Evolutionary conservation across 2,329 filamentous ascomycete species (phyloP), one percentile per base, ranked within the genome.

Genomic region (Aureobasidium sp.): DNA sequence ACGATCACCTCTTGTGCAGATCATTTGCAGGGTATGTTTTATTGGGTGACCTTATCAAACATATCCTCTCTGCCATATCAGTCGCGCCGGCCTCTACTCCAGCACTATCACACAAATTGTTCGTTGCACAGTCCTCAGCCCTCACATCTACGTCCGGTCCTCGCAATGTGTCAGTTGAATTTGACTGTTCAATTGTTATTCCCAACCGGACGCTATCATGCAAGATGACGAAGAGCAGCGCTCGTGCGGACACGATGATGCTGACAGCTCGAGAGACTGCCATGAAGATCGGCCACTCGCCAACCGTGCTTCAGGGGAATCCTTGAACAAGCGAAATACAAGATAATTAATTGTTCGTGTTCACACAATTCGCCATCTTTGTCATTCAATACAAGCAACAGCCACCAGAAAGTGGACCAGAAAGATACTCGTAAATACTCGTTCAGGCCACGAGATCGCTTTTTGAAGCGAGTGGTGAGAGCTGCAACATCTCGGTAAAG

Each of bases 211-310:
- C 53, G 17, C 35, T 44, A n/a, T 31, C 50, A 54, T 54, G 50
- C 50, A 54, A 31, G 50, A 54, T 54, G 50, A 54, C 50, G 50
- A 12, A 54, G 12, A 29, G 11, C 29, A 50, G 17, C 49, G 49
- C 49, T 33, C 19, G 49, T 50, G 47, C 47, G 14, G 50, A 54
- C 50, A 54, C 24, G 50, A 54, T 54, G 50, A 54, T 54, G 50
- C 50, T 54, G 37, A 54, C 35, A 53, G 35, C 50, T 40, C 40
- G 37, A 8, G 29, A 54, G 15, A 54, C 19, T 42, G 35, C 31
- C 22, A 22, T 39, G n/a, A 37, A 52, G 49, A 52, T 52, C 49
- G 33, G 14, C 19, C 12, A 52, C 33, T 39, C 39, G 29, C 33
- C 33, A 22, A 33, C 31, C 49, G 49, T 39, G 49, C 49, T 37